These are phyloP conservation scores for Suillus americanus DNA, from an alignment of 768 basidiomycete species.

Conservation along the genomic window DNA sequence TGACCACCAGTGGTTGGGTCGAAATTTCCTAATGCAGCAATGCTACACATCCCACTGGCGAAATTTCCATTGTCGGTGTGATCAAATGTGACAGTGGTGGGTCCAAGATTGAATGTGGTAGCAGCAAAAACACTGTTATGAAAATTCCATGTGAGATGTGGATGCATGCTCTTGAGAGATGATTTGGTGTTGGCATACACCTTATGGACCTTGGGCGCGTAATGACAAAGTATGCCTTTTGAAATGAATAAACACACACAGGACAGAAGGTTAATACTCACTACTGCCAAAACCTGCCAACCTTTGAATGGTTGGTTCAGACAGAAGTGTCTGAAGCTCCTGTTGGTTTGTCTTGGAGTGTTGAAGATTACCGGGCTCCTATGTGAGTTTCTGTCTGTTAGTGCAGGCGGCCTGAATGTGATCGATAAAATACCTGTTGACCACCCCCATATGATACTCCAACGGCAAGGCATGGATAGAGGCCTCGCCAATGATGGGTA, in stretches of 20 bases:
- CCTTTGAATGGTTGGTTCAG: conserved; percentile 10
- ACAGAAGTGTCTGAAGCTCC: background rate
- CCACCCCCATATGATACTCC: conserved; percentile 33
- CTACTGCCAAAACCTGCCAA: conserved; percentile 23
- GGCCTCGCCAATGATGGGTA: conserved; percentile 15
- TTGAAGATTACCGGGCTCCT: background rate
- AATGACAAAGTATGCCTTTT: conserved; percentile 18
- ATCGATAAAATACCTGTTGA: conserved; percentile 10
- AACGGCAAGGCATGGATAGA: conserved; percentile 15
- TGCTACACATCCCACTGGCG: conserved; percentile 32
- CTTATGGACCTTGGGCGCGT: conserved; percentile 22
- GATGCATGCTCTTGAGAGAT: background rate
- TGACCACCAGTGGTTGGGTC: conserved; percentile 13
- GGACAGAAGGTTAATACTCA: background rate
- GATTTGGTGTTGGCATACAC: conserved; percentile 10
- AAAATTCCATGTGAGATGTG: conserved; percentile 22
- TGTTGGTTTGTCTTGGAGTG: background rate
- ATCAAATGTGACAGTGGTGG: conserved; percentile 3
- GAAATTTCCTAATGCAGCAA: conserved; percentile 30
- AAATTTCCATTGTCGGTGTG: conserved; percentile 34
- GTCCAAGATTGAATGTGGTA: conserved; percentile 32
- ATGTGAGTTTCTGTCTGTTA: background rate
- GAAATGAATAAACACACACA: too few relatives aligned
- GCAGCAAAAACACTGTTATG: conserved; percentile 27
- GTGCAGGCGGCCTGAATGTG: too few relatives aligned